phyloP scores from a whole-genome alignment of 2,329 filamentous ascomycete genomes.

The Ampelomyces quisqualis region DNA sequence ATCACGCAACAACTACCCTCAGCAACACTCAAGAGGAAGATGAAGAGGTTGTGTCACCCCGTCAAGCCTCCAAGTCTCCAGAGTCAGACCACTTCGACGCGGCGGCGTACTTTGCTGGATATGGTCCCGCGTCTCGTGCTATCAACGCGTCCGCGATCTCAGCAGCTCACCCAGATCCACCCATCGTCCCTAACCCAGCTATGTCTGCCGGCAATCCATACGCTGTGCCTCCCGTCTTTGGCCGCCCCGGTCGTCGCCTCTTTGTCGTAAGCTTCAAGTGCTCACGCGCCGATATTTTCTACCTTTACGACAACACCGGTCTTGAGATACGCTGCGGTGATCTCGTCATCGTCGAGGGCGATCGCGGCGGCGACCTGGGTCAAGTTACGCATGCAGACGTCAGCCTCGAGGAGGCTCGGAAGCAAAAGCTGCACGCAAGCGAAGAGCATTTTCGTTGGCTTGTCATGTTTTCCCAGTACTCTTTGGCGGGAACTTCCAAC shows the following conservation, averaged over 20 bases:
- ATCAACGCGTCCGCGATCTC: conserved; percentile 42
- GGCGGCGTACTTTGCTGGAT: conserved; percentile 42
- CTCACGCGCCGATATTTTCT: conserved; percentile 91
- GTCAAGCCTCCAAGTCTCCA: conserved; percentile 45
- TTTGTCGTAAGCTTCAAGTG: conserved; percentile 98
- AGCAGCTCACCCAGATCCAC: conserved; percentile 40
- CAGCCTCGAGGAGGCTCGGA: conserved; percentile 82
- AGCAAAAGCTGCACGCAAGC: conserved; percentile 84
- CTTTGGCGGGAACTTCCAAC: conserved; percentile 33
- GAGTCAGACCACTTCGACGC: conserved; percentile 57
- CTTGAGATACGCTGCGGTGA: conserved; percentile 88
- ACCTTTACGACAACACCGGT: conserved; percentile 93
- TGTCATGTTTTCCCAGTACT: conserved; percentile 88
- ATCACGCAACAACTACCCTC: conserved; percentile 27
- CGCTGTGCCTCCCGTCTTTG: conserved; percentile 33
- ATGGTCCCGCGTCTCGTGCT: conserved; percentile 38
- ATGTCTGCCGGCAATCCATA: conserved; percentile 36
- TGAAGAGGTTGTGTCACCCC: conserved; percentile 28
- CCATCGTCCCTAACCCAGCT: conserved; percentile 24
- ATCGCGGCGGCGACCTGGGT: conserved; percentile 91
- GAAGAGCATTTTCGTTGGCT: conserved; percentile 98
- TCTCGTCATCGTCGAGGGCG: conserved; percentile 94
- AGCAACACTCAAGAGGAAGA: conserved; percentile 38
- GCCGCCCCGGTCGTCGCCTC: conserved; percentile 49
- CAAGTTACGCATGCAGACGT: conserved; percentile 88